phyloP scores from a whole-genome alignment of 2,329 filamentous ascomycete genomes.

The Sphaerulina musiva region DNA sequence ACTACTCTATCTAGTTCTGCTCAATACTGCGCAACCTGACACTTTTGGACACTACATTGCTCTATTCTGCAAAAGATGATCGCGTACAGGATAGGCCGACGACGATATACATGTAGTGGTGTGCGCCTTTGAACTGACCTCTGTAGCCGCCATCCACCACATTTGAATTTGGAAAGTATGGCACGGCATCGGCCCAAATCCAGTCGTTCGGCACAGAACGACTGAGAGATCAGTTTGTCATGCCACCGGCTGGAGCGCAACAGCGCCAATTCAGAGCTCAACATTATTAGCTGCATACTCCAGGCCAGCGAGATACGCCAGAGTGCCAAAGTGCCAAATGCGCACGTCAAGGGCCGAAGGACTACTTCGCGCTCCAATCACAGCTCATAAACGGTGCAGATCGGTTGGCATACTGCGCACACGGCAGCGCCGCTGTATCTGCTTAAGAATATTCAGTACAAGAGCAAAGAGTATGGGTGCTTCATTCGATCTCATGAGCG shows the following conservation, averaged over 20 bases:
- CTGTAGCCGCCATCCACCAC: background rate
- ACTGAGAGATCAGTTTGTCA: constrained; percentile 1
- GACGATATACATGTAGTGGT: background rate
- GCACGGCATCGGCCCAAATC: constrained; percentile 2
- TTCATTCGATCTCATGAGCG: background rate
- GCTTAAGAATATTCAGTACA: constrained; percentile 1
- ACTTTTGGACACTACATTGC: background rate
- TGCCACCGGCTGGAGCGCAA: constrained; percentile 15
- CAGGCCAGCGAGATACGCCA: constrained; percentile 11
- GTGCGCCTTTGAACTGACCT: background rate
- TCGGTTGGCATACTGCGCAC: constrained; percentile 12
- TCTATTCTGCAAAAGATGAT: background rate
- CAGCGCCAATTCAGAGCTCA: constrained; percentile 14
- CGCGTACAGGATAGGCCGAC: too few species aligned
- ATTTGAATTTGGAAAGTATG: background rate
- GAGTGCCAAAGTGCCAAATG: constrained; percentile 5
- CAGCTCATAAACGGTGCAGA: constrained; percentile 8
- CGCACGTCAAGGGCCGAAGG: constrained; percentile 12
- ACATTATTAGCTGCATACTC: constrained; percentile 19
- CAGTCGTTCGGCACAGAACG: constrained; percentile 1
- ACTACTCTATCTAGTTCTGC: background rate
- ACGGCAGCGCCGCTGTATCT: constrained; percentile 5
- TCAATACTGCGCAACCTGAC: background rate
- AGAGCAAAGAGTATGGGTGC: constrained; percentile 3
- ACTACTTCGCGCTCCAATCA: constrained; percentile 13